Percentiles rank a stretch among this genome's conserved stretches.
These are phyloP conservation scores for Candida yuanshanica DNA, from an alignment of 805 yeast genomes.

Conservation along the genomic window DNA sequence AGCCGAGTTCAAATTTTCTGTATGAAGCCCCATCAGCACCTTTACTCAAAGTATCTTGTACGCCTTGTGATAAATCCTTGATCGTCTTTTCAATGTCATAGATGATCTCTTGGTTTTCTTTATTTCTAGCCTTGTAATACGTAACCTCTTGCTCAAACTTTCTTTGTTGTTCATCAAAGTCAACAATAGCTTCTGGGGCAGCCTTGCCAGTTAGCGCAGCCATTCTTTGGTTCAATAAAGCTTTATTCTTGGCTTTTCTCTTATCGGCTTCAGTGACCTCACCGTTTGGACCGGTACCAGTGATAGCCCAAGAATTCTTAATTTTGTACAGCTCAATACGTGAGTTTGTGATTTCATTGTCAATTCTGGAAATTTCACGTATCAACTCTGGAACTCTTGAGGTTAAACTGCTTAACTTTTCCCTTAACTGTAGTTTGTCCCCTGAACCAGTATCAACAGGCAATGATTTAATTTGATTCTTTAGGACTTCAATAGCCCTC, in stretches of 20 bases:
- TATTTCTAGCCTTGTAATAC: constrained; percentile 46
- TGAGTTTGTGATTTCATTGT: constrained; percentile 59
- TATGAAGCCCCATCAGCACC: constrained; percentile 42
- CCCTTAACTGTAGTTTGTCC: constrained; percentile 42
- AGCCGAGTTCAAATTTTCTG: constrained; percentile 76
- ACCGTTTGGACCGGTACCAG: constrained; percentile 86
- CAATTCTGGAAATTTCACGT: constrained; percentile 54
- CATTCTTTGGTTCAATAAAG: constrained; percentile 78
- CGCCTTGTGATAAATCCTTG: constrained; percentile 45
- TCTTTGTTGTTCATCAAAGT: constrained; percentile 30
- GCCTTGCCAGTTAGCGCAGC: constrained; percentile 85
- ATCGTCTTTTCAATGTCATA: constrained; percentile 70
- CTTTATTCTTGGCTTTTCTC: constrained; percentile 74
- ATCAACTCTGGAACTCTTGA: constrained; percentile 71
- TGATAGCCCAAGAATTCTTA: constrained; percentile 64
- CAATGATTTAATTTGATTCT: constrained; percentile 46
- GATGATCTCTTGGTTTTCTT: constrained; percentile 53
- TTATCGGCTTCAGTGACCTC: constrained; percentile 79
- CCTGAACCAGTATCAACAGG: constrained; percentile 31
- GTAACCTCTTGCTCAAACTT: constrained; percentile 45
- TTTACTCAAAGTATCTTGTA: constrained; percentile 27
- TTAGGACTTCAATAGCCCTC: constrained; percentile 59
- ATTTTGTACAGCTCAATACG: constrained; percentile 60
- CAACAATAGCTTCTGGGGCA: constrained; percentile 35
- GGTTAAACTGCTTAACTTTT: constrained; percentile 56